Evolutionary conservation across 768 basidiomycete genomes (phyloP), one percentile per base, ranked within the genome.

Genomic region (Hemileccinum rubropunctum): DNA sequence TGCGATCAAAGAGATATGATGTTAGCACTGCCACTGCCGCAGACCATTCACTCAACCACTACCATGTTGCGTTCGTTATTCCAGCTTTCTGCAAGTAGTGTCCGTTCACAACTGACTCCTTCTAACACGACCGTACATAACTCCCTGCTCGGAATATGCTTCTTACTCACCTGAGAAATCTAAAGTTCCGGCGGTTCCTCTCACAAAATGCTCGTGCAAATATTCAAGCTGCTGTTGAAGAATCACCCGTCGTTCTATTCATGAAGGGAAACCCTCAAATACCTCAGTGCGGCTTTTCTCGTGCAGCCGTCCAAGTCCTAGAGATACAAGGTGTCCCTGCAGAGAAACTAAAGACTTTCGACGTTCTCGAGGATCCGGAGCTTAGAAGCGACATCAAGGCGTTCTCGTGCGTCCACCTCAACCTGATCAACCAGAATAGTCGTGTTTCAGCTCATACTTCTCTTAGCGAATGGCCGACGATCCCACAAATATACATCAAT

Each of bases 281-380:
- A 6, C 95, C 97, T 2, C 84, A 93, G 60, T 98, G 95, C 54
- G 95, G 97, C 14, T 99, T 98, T 79, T 97, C 94, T 15, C 81
- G 95, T 43, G 95, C 95, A 0, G 93, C 88, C 1, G 80, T 93
- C 28, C 95, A 98, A 66, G 83, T 98, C 42, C 77, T 99, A 44
- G 90, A 91, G 42, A 68, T 91, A 36, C 87, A 95, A 37, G 84
- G 84, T 21, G 91, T 98, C 0, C 81, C 87, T 0, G 54, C 71
- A 1, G 85, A 89, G 64, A 94, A 94, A 70, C 67, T 98, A 63
- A 80, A 86, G 74, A 87, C 93, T 5, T 98, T 87, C 68, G 88
- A 99, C 65, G 91, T 95, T 21, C 72, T 99, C 48, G 87, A 79
- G 60, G 95, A 98, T 65, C 64, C 73, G 21, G 91, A 98, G 67